phyloP scores from a whole-genome alignment of 257 asterid genomes.

The Solanum neorickii region DNA sequence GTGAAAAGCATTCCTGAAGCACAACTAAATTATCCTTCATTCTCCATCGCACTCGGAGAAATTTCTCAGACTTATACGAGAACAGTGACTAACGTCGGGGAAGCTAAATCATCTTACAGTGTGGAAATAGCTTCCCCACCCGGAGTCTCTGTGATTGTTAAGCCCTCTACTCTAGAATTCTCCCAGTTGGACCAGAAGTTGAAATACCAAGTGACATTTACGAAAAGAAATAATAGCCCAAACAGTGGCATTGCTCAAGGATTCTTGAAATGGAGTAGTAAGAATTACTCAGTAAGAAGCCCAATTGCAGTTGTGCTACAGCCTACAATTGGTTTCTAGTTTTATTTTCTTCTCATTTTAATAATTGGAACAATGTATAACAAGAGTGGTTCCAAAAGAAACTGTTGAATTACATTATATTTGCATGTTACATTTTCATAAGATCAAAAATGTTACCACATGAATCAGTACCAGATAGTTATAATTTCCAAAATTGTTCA shows the following conservation, averaged over 20 bases:
- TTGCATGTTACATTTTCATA: neutral
- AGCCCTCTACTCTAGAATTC: slow-evolving; percentile 19
- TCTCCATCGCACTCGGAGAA: neutral
- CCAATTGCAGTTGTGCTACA: slow-evolving; percentile 13
- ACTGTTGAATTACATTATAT: neutral
- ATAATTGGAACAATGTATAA: neutral
- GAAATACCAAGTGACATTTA: slow-evolving; percentile 21
- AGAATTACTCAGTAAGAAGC: slow-evolving; percentile 19
- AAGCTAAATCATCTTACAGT: slow-evolving; percentile 14
- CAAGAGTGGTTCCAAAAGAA: neutral
- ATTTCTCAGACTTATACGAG: slow-evolving; percentile 18
- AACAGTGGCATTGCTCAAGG: slow-evolving; percentile 16
- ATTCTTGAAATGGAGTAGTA: slow-evolving; percentile 28
- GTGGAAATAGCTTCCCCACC: slow-evolving; percentile 16
- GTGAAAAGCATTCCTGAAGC: slow-evolving; percentile 14
- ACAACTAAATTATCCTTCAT: slow-evolving; percentile 13
- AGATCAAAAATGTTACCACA: neutral
- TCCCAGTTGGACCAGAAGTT: slow-evolving; percentile 10
- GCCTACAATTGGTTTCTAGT: neutral
- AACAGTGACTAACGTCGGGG: slow-evolving; percentile 37
- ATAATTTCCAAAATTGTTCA: neutral
- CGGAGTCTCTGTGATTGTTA: slow-evolving; percentile 14
- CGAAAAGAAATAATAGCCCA: neutral
- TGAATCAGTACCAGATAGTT: neutral
- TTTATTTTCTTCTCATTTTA: neutral